Conservation (phyloP, 2,329 filamentous ascomycete genomes). For the Orbilia quercus region DNA sequence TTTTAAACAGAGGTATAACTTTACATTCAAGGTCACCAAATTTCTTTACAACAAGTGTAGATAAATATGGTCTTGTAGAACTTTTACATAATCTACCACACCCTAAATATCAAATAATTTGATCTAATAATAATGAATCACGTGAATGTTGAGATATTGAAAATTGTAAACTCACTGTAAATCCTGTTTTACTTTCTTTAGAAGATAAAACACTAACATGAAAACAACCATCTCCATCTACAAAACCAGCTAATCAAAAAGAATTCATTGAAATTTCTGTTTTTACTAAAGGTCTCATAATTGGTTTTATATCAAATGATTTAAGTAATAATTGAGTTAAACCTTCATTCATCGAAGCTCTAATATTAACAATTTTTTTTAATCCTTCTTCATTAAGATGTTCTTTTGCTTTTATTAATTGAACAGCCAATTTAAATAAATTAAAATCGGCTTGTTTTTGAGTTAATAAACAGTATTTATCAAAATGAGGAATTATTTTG, state of each 20-base stretch:
- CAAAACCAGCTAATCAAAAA: neutral
- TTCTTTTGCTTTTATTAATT: neutral
- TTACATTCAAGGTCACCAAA: too few relatives aligned
- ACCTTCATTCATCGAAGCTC: neutral
- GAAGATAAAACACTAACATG: neutral
- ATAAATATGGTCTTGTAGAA: too few relatives aligned
- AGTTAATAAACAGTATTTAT: neutral
- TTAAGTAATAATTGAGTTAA: neutral
- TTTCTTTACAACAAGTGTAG: too few relatives aligned
- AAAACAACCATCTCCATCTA: neutral
- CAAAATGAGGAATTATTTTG: slow-evolving; percentile 1
- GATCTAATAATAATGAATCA: too few relatives aligned
- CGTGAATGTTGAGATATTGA: too few relatives aligned
- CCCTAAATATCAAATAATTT: too few relatives aligned
- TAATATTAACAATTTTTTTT: neutral
- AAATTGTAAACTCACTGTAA: too few relatives aligned
- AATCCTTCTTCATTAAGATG: neutral
- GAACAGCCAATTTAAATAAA: neutral
- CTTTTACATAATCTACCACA: too few relatives aligned
- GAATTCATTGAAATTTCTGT: neutral
- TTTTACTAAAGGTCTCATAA: neutral
- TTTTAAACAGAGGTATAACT: too few relatives aligned
- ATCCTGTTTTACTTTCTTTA: neutral
- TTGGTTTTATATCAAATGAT: neutral
- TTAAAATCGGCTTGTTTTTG: neutral